phyloP scores from a whole-genome alignment of 108 stramenopile species.

The Aurantiochytrium sp. region DNA sequence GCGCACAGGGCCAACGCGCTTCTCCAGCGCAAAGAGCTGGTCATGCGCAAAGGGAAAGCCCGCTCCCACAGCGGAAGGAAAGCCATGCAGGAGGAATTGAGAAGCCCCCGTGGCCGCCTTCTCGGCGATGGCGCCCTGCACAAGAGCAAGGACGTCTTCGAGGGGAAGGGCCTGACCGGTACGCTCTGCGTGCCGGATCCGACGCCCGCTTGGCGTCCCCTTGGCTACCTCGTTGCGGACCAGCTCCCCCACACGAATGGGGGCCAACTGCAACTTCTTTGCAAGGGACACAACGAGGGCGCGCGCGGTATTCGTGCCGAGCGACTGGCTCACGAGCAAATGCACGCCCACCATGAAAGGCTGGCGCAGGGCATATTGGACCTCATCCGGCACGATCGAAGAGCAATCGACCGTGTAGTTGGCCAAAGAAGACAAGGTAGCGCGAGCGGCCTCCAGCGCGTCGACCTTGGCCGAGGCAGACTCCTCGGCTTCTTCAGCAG shows the following conservation, averaged over 20 bases:
- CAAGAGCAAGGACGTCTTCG: not conserved
- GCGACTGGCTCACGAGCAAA: not conserved
- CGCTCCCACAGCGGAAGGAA: not conserved
- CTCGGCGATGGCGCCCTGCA: not conserved
- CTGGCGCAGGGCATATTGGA: not conserved
- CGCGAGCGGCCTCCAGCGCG: not conserved
- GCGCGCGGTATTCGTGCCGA: not conserved
- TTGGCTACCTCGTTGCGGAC: not conserved
- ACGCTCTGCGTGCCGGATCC: not conserved
- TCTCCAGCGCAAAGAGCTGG: slow-evolving; percentile 29
- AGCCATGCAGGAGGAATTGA: slow-evolving; percentile 20
- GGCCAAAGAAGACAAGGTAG: not conserved
- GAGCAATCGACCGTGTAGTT: not conserved
- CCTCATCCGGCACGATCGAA: not conserved
- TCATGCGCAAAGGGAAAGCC: slow-evolving; percentile 19
- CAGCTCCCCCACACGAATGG: not conserved
- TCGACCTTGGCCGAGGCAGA: not conserved
- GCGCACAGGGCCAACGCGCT: not conserved
- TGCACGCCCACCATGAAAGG: not conserved
- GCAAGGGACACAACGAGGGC: not conserved
- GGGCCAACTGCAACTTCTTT: not conserved
- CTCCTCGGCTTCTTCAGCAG: not conserved
- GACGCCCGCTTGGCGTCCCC: not conserved
- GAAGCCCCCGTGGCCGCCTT: not conserved
- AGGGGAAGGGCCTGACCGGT: not conserved